These are phyloP conservation scores for Diaporthe citriasiana DNA, from an alignment of 2,329 filamentous ascomycete genomes.

Conservation along the genomic window DNA sequence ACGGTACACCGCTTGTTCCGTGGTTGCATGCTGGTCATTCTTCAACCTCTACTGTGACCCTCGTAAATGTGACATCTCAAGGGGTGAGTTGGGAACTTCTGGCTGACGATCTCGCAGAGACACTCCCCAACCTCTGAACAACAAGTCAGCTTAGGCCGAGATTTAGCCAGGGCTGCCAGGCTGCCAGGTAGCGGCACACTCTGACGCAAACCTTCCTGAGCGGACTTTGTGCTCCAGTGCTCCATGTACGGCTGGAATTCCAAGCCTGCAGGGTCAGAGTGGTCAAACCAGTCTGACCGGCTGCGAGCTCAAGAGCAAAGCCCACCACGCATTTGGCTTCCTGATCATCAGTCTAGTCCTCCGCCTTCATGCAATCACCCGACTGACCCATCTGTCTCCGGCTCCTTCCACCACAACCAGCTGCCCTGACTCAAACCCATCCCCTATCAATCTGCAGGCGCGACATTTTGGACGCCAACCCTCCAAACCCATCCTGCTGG, in stretches of 20 bases:
- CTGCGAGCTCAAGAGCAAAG: constrained; percentile 29
- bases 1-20: constrained; percentile 41
- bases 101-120: constrained; percentile 30
- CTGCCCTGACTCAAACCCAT: constrained; percentile 37
- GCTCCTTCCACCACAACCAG: constrained; percentile 3
- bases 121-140: constrained; percentile 26
- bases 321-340: constrained; percentile 13
- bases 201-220: constrained; percentile 36
- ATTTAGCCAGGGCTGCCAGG: constrained; percentile 37
- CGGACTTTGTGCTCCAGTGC: constrained; percentile 27
- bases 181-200: constrained; percentile 31
- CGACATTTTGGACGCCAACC: constrained; percentile 54
- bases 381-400: constrained; percentile 44
- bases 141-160: constrained; percentile 21
- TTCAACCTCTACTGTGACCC: neutral
- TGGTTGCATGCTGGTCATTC: constrained; percentile 20
- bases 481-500: constrained; percentile 74
- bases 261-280: no score
- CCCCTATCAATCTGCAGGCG: constrained; percentile 35
- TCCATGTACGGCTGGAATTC: no score
- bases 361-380: constrained; percentile 38
- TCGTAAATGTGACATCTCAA: constrained; percentile 35
- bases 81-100: constrained; percentile 13
- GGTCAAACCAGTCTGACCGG: constrained; percentile 7
- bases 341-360: constrained; percentile 14